Conservation (phyloP, 441 rosid species). For the Daphne laureola region DNA sequence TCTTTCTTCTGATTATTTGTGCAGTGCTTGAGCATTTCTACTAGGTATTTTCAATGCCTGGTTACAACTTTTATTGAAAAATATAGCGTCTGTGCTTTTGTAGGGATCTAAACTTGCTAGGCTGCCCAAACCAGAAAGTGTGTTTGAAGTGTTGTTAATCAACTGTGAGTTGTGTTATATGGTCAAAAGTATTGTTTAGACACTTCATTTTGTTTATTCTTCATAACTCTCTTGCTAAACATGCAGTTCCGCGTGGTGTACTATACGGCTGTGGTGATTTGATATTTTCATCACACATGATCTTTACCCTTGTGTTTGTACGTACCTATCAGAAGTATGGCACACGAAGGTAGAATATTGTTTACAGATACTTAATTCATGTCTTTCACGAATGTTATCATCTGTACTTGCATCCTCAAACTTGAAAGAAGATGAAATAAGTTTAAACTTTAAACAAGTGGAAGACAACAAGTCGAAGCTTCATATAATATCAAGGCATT, state of each 20-base stretch:
- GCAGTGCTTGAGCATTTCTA: neutral
- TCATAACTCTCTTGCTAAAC: constrained; percentile 20
- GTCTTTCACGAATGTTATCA: too few species aligned
- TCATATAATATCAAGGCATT: too few species aligned
- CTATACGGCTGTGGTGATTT: constrained; percentile 95
- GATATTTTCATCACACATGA: constrained; percentile 99
- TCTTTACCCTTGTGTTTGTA: constrained; percentile 90
- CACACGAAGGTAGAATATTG: constrained; percentile 51
- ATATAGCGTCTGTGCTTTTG: constrained; percentile 16
- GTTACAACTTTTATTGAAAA: constrained; percentile 7
- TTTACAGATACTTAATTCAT: neutral
- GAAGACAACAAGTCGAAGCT: too few species aligned
- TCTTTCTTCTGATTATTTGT: constrained; percentile 3
- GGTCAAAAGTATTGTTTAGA: neutral
- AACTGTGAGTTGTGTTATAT: constrained; percentile 50
- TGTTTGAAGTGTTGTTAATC: constrained; percentile 61
- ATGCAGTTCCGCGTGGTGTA: constrained; percentile 89
- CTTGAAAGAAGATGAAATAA: too few species aligned
- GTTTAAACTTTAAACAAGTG: too few species aligned
- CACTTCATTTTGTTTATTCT: constrained; percentile 13
- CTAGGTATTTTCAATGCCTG: neutral
- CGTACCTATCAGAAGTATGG: constrained; percentile 94
- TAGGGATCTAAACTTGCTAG: constrained; percentile 90
- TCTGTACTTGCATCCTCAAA: too few species aligned
- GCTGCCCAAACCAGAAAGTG: constrained; percentile 74